phyloP scores from a whole-genome alignment of 1,284 basidiomycete genomes.

The Volvariella volvacea region DNA sequence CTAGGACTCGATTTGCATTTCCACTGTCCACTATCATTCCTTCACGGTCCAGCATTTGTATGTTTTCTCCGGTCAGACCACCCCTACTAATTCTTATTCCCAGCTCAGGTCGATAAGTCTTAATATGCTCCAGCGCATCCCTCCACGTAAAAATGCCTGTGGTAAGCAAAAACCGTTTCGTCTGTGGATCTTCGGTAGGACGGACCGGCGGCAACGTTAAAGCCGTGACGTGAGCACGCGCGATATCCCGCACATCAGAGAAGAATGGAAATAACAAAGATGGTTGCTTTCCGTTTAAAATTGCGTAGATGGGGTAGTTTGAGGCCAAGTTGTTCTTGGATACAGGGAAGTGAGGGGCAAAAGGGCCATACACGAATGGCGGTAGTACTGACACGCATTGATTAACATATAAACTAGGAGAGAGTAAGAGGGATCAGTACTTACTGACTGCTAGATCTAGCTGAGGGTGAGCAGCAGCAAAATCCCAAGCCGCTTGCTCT shows the following conservation, averaged over 20 bases:
- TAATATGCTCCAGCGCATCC: background rate
- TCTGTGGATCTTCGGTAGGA: background rate
- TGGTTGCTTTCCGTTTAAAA: background rate
- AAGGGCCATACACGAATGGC: background rate
- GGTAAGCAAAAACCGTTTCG: background rate
- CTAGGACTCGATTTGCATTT: no score
- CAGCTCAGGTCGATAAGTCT: background rate
- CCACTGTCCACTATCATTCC: no score
- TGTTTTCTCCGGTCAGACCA: no score
- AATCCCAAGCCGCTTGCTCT: slow-evolving; percentile 12
- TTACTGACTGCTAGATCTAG: slow-evolving; percentile 10
- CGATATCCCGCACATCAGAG: background rate
- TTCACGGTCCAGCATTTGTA: no score
- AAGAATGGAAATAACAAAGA: background rate
- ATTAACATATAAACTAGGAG: background rate
- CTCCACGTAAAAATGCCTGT: background rate
- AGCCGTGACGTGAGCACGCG: background rate
- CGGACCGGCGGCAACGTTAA: background rate
- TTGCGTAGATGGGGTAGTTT: background rate
- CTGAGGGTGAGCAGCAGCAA: slow-evolving; percentile 8
- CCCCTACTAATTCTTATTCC: no score
- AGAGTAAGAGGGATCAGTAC: no score
- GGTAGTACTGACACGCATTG: background rate
- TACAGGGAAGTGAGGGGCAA: background rate
- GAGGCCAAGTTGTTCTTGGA: background rate